phyloP scores from a whole-genome alignment of 2,329 filamentous ascomycete genomes.

The Epichloe uncinata region DNA sequence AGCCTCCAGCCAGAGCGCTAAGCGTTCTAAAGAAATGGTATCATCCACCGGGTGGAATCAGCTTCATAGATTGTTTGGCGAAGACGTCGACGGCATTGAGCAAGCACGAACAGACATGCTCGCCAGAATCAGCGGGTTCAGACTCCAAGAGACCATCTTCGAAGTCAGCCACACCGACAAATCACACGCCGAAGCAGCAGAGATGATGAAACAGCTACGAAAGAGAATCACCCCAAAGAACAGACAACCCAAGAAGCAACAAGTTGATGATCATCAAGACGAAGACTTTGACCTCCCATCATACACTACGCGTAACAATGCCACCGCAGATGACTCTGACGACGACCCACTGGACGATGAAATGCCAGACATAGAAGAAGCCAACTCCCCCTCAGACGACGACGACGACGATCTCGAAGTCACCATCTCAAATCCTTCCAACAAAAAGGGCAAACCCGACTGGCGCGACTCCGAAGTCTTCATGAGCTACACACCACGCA shows the following conservation, averaged over 20 bases:
- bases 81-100: conserved; percentile 51
- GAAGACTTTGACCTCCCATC: conserved; percentile 14
- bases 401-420: conserved; percentile 56
- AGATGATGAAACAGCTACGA: conserved; percentile 61
- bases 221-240: conserved; percentile 52
- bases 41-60: conserved; percentile 56
- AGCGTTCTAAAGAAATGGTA: conserved; percentile 68
- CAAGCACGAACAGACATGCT: conserved; percentile 74
- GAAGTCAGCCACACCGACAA: conserved; percentile 71
- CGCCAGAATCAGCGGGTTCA: conserved; percentile 74
- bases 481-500: conserved; percentile 88
- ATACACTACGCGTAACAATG: neutral
- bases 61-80: conserved; percentile 68
- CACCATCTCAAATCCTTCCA: conserved; percentile 49
- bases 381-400: conserved; percentile 14
- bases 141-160: conserved; percentile 90
- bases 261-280: conserved; percentile 17
- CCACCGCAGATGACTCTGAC: conserved; percentile 13
- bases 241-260: conserved; percentile 27
- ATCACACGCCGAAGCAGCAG: conserved; percentile 50
- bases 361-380: conserved; percentile 4
- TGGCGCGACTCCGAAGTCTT: conserved; percentile 83
- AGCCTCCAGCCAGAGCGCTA: conserved; percentile 81
- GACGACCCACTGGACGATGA: conserved; percentile 6
- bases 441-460: conserved; percentile 39